Base-by-base conservation (phyloP, 805 yeast genomes). In the Saturnispora besseyi region DNA sequence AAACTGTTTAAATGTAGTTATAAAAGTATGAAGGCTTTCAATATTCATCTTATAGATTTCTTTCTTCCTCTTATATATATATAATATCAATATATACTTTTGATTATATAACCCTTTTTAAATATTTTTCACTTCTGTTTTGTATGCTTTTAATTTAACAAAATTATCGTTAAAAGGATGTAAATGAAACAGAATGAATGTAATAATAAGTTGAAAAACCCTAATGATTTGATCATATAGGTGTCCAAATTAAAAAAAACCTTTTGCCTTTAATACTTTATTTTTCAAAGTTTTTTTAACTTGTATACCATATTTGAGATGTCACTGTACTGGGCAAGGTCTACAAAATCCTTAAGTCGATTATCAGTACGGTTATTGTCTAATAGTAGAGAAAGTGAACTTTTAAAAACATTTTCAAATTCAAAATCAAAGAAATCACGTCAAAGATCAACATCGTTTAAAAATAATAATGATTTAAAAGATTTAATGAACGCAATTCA, bases 1-100 rank as follows among this genome's bases (percentile, higher is more conserved):
- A 74, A 62, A 69, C 70, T 66, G 65, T 66, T 66, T 73, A 73
- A 70, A 55, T 65, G 12, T 26, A 26, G 29, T 26, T 26, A 26
- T 26, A 26, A 26, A 26, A 26, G 29, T 42, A 44, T 43, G 30
- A 41, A 34, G 45, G 40, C 29, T 15, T 15, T 32, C 30, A 29
- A 46, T n/a, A 15, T 31, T 48, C 32, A 26, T 41, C 32, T 26
- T 11, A 15, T n/a, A 42, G n/a, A 29, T 30, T 18, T 12, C 37
- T 29, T 41, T 36, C 40, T 15, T 36, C 40, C 9, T 13, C 9
- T n/a, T 33, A n/a, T 36, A 36, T 18, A 36, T 36, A 36, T 36
- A 18, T 18, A 6, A 8, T 26, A 5, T 6, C 6, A 6, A 26
- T 8, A 26, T 26, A 26, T 26, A 26, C 29, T 26, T 26, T 26